phyloP scores from a whole-genome alignment of 345 rosid genomes.

The Hypericum androsaemum region DNA sequence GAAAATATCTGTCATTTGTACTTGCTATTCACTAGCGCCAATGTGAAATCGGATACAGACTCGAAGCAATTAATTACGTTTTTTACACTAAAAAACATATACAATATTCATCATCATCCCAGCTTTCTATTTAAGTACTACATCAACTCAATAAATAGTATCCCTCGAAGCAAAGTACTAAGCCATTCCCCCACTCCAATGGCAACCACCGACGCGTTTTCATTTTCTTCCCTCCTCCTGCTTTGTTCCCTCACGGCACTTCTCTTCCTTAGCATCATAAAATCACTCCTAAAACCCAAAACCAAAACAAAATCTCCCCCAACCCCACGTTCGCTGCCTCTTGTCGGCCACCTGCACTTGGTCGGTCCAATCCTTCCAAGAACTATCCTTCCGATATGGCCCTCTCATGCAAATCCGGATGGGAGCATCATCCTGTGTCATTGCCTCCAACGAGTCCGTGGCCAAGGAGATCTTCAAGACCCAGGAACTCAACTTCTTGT shows the following conservation, averaged over 20 bases:
- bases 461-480: slow-evolving; percentile 41
- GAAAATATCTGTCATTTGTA: too few relatives aligned
- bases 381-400: slow-evolving; percentile 30
- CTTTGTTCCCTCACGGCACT: slow-evolving; percentile 18
- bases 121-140: too few relatives aligned
- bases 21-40: too few relatives aligned
- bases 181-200: too few relatives aligned
- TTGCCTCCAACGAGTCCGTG: slow-evolving; percentile 26
- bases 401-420: slow-evolving; percentile 37
- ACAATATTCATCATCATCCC: too few relatives aligned
- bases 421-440: slow-evolving; percentile 32
- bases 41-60: too few relatives aligned
- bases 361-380: slow-evolving; percentile 29
- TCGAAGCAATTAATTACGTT: too few relatives aligned
- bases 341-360: slow-evolving; percentile 47
- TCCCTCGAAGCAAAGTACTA: too few relatives aligned
- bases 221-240: slow-evolving; percentile 2
- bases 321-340: slow-evolving; percentile 36
- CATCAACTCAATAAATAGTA: too few relatives aligned
- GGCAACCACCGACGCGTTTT: neutral
- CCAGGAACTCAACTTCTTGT: slow-evolving; percentile 35
- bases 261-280: slow-evolving; percentile 11
- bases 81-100: too few relatives aligned
- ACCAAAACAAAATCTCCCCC: slow-evolving; percentile 18
- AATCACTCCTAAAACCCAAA: slow-evolving; percentile 7